These are phyloP conservation scores for Quercus aquifolioides DNA, from an alignment of 306 rosid species.

Conservation along the genomic window DNA sequence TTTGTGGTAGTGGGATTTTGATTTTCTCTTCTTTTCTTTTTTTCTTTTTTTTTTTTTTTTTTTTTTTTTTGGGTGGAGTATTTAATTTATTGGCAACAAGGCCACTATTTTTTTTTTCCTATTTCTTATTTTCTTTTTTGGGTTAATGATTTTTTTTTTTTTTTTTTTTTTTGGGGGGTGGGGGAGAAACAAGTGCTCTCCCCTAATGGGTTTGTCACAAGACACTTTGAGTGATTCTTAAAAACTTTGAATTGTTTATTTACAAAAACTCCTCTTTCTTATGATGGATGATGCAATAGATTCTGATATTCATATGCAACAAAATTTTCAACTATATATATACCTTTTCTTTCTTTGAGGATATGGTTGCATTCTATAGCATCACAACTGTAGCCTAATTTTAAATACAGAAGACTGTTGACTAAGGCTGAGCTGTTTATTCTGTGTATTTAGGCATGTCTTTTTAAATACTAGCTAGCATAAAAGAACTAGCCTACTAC, in stretches of 20 bases:
- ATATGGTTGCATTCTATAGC: neutral
- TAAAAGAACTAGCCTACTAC: neutral
- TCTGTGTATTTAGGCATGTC: neutral
- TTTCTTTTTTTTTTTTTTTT: neutral
- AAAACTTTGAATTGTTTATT: neutral
- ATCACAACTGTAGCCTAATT: neutral
- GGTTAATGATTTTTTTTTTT: neutral
- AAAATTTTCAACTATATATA: neutral
- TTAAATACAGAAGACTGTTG: neutral
- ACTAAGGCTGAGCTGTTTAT: neutral
- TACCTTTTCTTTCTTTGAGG: neutral
- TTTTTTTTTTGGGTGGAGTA: neutral
- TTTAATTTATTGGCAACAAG: neutral
- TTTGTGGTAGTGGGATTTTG: neutral
- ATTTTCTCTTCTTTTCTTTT: conserved; percentile 3
- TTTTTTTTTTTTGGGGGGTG: too few species aligned
- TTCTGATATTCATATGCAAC: neutral
- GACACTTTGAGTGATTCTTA: neutral
- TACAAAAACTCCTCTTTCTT: neutral
- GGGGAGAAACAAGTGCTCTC: too few species aligned
- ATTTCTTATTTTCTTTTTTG: neutral
- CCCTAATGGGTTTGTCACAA: neutral
- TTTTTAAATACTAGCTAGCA: neutral
- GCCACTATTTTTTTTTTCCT: neutral
- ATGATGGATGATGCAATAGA: neutral